Conservation (phyloP, 2,329 filamentous ascomycete genomes). For the Sphaerulina vaccinii region DNA sequence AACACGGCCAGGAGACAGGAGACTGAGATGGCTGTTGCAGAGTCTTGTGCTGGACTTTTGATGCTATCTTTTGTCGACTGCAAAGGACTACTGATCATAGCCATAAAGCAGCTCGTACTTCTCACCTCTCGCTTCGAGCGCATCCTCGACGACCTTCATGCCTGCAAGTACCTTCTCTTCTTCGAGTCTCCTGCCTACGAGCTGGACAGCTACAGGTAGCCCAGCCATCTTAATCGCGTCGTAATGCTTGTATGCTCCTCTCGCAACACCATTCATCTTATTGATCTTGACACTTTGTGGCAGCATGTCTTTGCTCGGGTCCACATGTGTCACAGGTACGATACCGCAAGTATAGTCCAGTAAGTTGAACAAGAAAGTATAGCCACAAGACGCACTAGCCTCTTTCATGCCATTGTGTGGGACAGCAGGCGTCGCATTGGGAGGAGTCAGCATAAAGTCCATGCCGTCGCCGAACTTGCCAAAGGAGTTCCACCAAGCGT, state of each 20-base stretch:
- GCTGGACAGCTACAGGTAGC: slow-evolving; percentile 80
- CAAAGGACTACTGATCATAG: slow-evolving; percentile 12
- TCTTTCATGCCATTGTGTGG: slow-evolving; percentile 85
- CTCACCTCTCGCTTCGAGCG: slow-evolving; percentile 57
- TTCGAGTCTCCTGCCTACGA: slow-evolving; percentile 75
- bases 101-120: slow-evolving; percentile 51
- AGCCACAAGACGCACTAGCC: slow-evolving; percentile 81
- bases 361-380: slow-evolving; percentile 91
- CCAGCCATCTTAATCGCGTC: slow-evolving; percentile 81
- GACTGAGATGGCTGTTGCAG: too few species aligned
- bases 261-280: slow-evolving; percentile 74
- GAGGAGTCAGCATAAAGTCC: slow-evolving; percentile 80
- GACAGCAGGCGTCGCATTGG: slow-evolving; percentile 84
- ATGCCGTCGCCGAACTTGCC: slow-evolving; percentile 45
- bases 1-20: too few species aligned
- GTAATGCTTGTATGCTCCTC: slow-evolving; percentile 83
- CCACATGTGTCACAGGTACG: slow-evolving; percentile 81
- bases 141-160: slow-evolving; percentile 77
- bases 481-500: slow-evolving; percentile 76
- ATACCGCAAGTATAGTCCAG: slow-evolving; percentile 84
- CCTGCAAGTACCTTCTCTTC: slow-evolving; percentile 83
- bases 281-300: slow-evolving; percentile 60
- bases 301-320: slow-evolving; percentile 65
- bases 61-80: too few species aligned
- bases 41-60: too few species aligned